Percentiles rank a stretch among this genome's conserved stretches.
Conservation (phyloP, 2,329 filamentous ascomycete genomes). For the Teratosphaeria epicoccoides region DNA sequence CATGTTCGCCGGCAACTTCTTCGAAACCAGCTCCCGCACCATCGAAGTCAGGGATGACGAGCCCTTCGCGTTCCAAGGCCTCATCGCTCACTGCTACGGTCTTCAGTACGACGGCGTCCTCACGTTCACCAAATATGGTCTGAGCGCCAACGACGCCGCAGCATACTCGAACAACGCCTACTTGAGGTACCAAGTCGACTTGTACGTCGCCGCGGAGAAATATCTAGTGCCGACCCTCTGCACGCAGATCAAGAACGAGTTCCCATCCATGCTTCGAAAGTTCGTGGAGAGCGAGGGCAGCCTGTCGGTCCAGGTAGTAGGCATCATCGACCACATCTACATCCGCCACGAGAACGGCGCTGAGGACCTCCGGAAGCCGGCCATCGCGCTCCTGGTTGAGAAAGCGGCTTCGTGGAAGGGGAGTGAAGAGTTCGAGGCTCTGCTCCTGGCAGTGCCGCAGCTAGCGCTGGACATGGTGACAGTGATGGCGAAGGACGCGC, state of each 20-base stretch:
- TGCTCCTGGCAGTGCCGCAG: constrained; percentile 2
- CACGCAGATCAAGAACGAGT: neutral
- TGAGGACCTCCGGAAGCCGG: neutral
- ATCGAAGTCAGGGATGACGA: constrained; percentile 5
- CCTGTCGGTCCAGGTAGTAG: neutral
- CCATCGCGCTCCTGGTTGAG: neutral
- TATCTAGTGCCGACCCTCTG: constrained; percentile 3
- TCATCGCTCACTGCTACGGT: constrained; percentile 4
- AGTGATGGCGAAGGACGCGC: neutral
- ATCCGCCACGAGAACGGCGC: neutral
- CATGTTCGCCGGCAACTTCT: constrained; percentile 3
- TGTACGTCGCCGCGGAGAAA: constrained; percentile 4
- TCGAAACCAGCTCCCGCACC: neutral
- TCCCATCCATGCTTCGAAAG: neutral
- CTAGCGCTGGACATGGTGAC: constrained; percentile 1
- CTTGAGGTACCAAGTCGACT: neutral
- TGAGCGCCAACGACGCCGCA: neutral
- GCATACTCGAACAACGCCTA: neutral
- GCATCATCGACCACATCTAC: constrained; percentile 2
- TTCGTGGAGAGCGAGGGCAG: neutral
- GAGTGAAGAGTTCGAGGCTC: neutral
- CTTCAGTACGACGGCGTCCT: constrained; percentile 1
- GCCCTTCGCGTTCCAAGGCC: neutral
- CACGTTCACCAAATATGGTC: neutral
- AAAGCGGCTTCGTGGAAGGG: neutral